A percentile compares a stretch with the other conserved stretches of the same genome.
These are phyloP conservation scores for Astraeus odoratus DNA, from an alignment of 768 basidiomycete genomes.

Conservation along the genomic window DNA sequence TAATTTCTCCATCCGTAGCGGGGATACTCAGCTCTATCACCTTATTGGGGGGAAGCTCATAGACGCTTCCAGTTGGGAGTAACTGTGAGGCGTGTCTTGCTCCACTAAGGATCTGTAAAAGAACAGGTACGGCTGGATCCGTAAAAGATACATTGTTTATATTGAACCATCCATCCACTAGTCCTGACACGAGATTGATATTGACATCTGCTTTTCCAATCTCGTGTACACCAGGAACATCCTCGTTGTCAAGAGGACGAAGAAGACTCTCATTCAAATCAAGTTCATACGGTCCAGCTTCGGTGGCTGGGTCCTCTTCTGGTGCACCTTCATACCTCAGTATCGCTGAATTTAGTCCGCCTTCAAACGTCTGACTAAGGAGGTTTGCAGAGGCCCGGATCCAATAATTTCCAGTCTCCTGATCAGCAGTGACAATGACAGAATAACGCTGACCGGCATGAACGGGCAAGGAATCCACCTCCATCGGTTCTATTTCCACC, in stretches of 20 bases:
- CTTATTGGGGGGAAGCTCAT: conserved; percentile 33
- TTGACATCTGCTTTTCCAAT: conserved; percentile 35
- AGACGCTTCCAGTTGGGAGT: conserved; percentile 37
- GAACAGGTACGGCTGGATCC: conserved; percentile 32
- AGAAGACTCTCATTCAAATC: conserved; percentile 32
- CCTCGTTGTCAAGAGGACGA: conserved; percentile 22
- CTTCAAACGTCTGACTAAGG: conserved; percentile 18
- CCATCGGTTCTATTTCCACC: conserved; percentile 30
- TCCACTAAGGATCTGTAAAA: conserved; percentile 38
- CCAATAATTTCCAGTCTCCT: conserved; percentile 33
- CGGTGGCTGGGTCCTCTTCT: conserved; percentile 25
- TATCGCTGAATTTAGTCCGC: conserved; percentile 33
- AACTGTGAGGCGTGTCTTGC: conserved; percentile 27
- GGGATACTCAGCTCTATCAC: conserved; percentile 40
- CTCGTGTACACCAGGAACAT: conserved; percentile 26
- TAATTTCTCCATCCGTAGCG: conserved; percentile 21
- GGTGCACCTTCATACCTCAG: conserved; percentile 36
- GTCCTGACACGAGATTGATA: conserved; percentile 26
- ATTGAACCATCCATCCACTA: conserved; percentile 23
- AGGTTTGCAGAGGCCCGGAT: conserved; percentile 26
- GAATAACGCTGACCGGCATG: conserved; percentile 47
- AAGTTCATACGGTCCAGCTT: conserved; percentile 10
- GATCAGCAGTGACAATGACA: conserved; percentile 30
- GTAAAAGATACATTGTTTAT: conserved; percentile 28
- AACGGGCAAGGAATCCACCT: conserved; percentile 38